phyloP scores from a whole-genome alignment of 768 basidiomycete genomes.

The Lenzites betulinus region DNA sequence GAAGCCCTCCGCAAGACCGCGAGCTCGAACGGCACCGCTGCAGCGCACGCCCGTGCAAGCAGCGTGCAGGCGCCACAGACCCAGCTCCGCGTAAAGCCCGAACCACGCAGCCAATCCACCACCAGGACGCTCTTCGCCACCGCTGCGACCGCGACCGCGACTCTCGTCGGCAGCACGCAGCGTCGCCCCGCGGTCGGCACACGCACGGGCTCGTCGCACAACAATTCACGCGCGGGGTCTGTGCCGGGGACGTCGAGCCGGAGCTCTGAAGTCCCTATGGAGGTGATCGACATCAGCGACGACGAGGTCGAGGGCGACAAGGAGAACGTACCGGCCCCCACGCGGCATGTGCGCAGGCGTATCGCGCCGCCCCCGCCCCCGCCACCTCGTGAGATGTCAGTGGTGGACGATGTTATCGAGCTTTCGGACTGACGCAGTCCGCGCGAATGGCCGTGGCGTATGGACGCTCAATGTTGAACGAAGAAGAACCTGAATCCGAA shows the following conservation, averaged over 20 bases:
- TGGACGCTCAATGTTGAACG: too few species aligned
- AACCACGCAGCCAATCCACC: slow-evolving; percentile 1
- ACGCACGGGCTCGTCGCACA: background rate
- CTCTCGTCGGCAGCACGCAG: background rate
- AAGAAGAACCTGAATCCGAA: background rate
- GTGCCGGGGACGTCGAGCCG: slow-evolving; percentile 15
- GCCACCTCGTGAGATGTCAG: slow-evolving; percentile 1
- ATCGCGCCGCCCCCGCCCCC: slow-evolving; percentile 29
- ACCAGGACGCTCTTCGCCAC: background rate
- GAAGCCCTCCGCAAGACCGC: slow-evolving; percentile 18
- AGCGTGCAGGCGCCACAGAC: background rate
- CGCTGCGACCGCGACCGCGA: background rate
- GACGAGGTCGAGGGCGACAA: slow-evolving; percentile 57
- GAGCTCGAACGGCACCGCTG: background rate
- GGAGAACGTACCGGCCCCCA: slow-evolving; percentile 58
- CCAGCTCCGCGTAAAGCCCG: slow-evolving; percentile 13
- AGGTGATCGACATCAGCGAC: slow-evolving; percentile 45
- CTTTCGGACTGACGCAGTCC: slow-evolving; percentile 45
- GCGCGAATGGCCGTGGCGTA: too few species aligned
- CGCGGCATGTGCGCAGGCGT: slow-evolving; percentile 51
- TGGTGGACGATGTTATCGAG: slow-evolving; percentile 53
- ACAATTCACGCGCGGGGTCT: background rate
- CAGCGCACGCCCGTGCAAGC: background rate
- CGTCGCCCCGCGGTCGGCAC: background rate
- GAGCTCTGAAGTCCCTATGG: slow-evolving; percentile 1